These are phyloP conservation scores for Biancaea sappan DNA, from an alignment of 306 rosid genomes.

Conservation along the genomic window DNA sequence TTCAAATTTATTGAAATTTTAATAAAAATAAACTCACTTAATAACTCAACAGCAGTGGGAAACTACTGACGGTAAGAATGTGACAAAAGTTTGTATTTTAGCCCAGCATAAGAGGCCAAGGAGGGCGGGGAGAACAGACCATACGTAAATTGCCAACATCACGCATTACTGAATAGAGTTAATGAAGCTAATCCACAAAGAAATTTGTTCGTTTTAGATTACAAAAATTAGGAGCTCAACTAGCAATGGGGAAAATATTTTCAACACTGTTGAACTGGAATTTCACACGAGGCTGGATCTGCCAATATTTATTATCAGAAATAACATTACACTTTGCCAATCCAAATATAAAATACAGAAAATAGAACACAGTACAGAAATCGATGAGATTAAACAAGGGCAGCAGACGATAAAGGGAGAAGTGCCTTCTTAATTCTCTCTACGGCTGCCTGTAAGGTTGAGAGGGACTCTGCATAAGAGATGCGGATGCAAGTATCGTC, in stretches of 20 bases:
- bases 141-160: neutral
- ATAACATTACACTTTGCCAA: constrained; percentile 30
- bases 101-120: too few species aligned
- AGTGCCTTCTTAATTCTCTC: constrained; percentile 87
- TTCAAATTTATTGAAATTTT: too few species aligned
- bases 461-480: constrained; percentile 86
- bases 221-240: neutral
- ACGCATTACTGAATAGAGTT: neutral
- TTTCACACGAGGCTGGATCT: neutral
- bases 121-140: neutral
- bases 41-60: too few species aligned
- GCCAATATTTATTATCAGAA: constrained; percentile 28
- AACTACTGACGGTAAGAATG: too few species aligned
- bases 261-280: neutral
- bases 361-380: neutral
- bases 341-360: constrained; percentile 31
- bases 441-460: constrained; percentile 73
- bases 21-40: too few species aligned
- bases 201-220: neutral
- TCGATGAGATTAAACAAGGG: constrained; percentile 43
- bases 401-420: constrained; percentile 44
- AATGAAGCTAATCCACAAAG: neutral
- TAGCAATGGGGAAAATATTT: neutral
- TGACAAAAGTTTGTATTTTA: too few species aligned
- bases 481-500: constrained; percentile 86